Conservation (phyloP, 163 green algal genomes). For the Chlorella variabilis region DNA sequence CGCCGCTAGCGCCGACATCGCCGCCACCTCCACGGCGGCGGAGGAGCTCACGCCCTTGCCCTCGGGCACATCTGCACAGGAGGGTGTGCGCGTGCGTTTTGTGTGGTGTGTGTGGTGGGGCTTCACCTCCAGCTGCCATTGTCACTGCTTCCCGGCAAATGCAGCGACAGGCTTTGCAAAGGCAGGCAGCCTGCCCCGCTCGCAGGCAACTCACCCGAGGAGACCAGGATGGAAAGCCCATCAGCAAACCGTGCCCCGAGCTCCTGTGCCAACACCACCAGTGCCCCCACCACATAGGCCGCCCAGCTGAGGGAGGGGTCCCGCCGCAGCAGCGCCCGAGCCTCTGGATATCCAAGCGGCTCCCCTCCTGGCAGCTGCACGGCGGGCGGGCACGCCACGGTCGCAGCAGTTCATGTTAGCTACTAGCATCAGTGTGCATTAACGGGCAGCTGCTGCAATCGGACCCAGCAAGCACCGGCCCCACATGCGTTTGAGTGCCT, state of each 20-base stretch:
- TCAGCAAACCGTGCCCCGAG: conserved; percentile 37
- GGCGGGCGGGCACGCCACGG: too few species aligned
- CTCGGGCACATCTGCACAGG: conserved; percentile 78
- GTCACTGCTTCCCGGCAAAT: not conserved
- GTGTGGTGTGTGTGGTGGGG: too few species aligned
- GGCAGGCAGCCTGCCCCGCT: too few species aligned
- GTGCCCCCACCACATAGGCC: conserved; percentile 88
- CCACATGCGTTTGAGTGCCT: not conserved
- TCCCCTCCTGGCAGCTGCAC: conserved; percentile 35
- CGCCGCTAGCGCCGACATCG: conserved; percentile 76
- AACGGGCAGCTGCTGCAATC: not conserved
- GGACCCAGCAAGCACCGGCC: not conserved
- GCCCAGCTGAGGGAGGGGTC: conserved; percentile 74
- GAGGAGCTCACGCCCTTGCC: conserved; percentile 92
- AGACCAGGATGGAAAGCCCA: conserved; percentile 74
- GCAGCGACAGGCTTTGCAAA: too few species aligned
- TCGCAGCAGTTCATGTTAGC: too few species aligned
- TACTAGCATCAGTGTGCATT: too few species aligned
- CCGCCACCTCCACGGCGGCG: conserved; percentile 92
- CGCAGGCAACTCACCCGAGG: conserved; percentile 48
- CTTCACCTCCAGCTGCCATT: too few species aligned
- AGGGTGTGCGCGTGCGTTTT: not conserved
- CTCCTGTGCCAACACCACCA: conserved; percentile 87
- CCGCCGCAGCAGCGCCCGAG: conserved; percentile 60
- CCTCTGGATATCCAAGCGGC: conserved; percentile 62